A percentile compares a stretch with the other conserved stretches of the same genome.
Evolutionary conservation across 225 moss, liverwort and hornwort species (phyloP).

Genomic region (Polytrichum formosum): DNA sequence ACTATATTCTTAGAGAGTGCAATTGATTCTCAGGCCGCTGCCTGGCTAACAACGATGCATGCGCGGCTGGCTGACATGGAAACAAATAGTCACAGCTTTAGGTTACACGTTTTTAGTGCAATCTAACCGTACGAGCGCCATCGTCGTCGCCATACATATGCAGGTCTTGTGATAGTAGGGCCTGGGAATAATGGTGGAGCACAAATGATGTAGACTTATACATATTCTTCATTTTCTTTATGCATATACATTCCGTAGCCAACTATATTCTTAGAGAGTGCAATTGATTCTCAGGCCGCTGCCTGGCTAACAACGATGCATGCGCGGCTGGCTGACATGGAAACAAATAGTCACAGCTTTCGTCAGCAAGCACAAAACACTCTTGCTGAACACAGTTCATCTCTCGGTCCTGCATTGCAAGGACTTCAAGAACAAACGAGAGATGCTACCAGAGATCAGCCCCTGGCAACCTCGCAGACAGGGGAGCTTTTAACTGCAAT

Average conservation of each 20-base stretch:
- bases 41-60: constrained; percentile 38
- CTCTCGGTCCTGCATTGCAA: constrained; percentile 3
- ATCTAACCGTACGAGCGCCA: no score
- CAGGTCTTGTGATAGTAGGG: no score
- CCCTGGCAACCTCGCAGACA: constrained; percentile 27
- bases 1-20: background rate
- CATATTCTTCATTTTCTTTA: no score
- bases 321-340: constrained; percentile 16
- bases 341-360: constrained; percentile 10
- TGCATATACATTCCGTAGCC: background rate
- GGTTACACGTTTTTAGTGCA: no score
- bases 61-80: constrained; percentile 19
- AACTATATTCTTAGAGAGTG: background rate
- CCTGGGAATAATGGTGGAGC: no score
- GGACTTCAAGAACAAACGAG: constrained; percentile 9
- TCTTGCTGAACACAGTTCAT: constrained; percentile 16
- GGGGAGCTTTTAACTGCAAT: constrained; percentile 32
- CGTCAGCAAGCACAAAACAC: constrained; percentile 5
- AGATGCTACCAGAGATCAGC: constrained; percentile 7
- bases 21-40: constrained; percentile 18
- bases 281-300: constrained; percentile 16
- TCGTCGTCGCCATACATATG: no score
- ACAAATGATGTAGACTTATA: no score
- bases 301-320: constrained; percentile 39
- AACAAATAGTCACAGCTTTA: constrained; percentile 6